These are phyloP conservation scores for Penicillium fuscoglaucum DNA, from an alignment of 2,329 filamentous ascomycete genomes.

Conservation along the genomic window DNA sequence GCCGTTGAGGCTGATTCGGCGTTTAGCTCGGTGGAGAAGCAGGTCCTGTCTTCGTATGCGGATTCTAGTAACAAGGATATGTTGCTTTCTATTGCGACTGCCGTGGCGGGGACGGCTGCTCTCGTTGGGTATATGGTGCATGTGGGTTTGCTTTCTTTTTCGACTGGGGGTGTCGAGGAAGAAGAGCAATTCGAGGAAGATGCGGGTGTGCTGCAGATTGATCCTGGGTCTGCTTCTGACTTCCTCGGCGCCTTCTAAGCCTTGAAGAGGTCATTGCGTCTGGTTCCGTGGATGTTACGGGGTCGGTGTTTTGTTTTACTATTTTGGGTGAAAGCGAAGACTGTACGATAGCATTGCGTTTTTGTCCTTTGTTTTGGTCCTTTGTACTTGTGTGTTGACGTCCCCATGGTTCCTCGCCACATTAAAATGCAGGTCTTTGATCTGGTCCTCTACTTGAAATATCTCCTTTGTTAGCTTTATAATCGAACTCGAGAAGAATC, in stretches of 20 bases:
- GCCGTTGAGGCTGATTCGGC: conserved; percentile 29
- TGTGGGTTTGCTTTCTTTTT: conserved; percentile 29
- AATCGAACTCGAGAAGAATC: neutral
- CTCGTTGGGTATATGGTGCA: conserved; percentile 41
- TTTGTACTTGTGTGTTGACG: neutral
- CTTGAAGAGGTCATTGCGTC: neutral
- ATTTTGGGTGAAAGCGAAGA: conserved; percentile 2
- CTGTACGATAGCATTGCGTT: conserved; percentile 13
- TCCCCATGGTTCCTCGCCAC: neutral
- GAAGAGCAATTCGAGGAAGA: conserved; percentile 17
- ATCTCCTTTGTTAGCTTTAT: neutral
- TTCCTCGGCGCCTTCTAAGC: conserved; percentile 14
- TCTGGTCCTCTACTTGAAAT: neutral
- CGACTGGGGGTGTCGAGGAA: neutral
- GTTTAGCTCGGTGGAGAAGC: conserved; percentile 28
- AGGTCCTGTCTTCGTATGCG: conserved; percentile 27
- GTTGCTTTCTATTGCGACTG: conserved; percentile 38
- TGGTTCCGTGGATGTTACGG: neutral
- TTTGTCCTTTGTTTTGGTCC: conserved; percentile 1
- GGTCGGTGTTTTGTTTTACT: neutral
- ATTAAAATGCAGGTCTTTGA: neutral
- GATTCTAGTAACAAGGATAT: conserved; percentile 35
- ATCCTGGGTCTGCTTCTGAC: conserved; percentile 18
- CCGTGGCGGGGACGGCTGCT: conserved; percentile 36
- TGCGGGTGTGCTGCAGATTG: neutral